phyloP scores from a whole-genome alignment of 140 eudicot genomes.

The Ambrosia hybrid region DNA sequence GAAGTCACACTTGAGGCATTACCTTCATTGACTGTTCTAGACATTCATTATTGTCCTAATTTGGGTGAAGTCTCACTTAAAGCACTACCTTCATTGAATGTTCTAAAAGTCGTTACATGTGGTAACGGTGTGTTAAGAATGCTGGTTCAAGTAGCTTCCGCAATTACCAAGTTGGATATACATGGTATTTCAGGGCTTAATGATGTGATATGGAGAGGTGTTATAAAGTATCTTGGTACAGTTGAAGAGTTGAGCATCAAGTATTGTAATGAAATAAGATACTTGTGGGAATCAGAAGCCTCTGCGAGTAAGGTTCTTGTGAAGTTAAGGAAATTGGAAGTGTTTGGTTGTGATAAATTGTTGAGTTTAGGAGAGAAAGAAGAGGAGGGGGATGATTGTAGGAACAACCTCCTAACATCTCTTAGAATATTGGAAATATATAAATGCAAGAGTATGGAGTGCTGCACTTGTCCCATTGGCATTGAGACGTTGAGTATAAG shows the following conservation, averaged over 20 bases:
- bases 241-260: background rate
- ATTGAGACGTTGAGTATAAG: background rate
- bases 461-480: background rate
- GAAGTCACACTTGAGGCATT: too few relatives aligned
- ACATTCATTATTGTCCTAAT: too few relatives aligned
- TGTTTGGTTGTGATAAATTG: background rate
- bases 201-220: constrained; percentile 11
- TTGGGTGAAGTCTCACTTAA: constrained; percentile 3
- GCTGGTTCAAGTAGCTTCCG: background rate
- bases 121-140: background rate
- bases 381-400: background rate
- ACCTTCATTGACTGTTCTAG: too few relatives aligned
- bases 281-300: background rate
- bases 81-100: background rate
- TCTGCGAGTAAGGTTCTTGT: constrained; percentile 11
- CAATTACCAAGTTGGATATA: background rate
- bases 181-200: background rate
- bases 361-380: background rate
- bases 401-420: constrained; percentile 6
- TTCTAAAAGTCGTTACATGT: background rate
- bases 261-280: background rate
- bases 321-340: background rate
- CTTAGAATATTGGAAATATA: background rate
- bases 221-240: background rate
- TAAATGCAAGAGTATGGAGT: background rate